Conservation (phyloP, 139 green algal genomes). For the Deuterostichococcus epilithicus region DNA sequence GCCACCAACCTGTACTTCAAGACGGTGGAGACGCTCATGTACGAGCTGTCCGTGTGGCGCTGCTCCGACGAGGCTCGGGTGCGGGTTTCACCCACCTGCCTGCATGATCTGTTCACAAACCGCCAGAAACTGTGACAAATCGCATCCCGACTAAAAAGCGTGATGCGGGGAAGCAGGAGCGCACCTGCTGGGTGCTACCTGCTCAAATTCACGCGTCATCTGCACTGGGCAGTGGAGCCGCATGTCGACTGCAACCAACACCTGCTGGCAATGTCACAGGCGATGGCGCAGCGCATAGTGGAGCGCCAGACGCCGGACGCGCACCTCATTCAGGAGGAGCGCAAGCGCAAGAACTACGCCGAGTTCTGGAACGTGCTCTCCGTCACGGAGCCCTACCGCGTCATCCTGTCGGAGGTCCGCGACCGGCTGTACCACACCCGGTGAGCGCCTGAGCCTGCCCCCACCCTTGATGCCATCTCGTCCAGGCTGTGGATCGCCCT, state of each 20-base stretch:
- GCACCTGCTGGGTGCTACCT: background rate
- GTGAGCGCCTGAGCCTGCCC: conserved; percentile 4
- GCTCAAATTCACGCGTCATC: too few relatives aligned
- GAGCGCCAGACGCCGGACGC: conserved; percentile 37
- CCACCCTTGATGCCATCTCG: background rate
- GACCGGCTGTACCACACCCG: conserved; percentile 75
- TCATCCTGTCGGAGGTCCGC: conserved; percentile 84
- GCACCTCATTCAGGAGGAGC: conserved; percentile 55
- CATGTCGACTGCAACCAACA: background rate
- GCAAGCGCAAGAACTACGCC: conserved; percentile 78
- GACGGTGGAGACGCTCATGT: conserved; percentile 79
- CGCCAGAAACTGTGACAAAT: too few relatives aligned
- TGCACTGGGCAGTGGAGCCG: too few relatives aligned
- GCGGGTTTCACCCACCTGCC: background rate
- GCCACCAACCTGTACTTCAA: conserved; percentile 60
- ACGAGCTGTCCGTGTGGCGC: conserved; percentile 92
- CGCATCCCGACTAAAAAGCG: too few relatives aligned
- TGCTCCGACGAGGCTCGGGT: conserved; percentile 67
- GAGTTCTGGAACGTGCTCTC: conserved; percentile 51
- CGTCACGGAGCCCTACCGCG: conserved; percentile 85
- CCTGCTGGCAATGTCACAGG: conserved; percentile 15
- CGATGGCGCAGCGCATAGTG: conserved; percentile 33
- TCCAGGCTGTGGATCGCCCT: background rate
- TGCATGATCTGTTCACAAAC: too few relatives aligned
- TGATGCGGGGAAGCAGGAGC: too few relatives aligned